Conservation (phyloP, 2,329 filamentous ascomycete genomes). For the Penicillium sp. region DNA sequence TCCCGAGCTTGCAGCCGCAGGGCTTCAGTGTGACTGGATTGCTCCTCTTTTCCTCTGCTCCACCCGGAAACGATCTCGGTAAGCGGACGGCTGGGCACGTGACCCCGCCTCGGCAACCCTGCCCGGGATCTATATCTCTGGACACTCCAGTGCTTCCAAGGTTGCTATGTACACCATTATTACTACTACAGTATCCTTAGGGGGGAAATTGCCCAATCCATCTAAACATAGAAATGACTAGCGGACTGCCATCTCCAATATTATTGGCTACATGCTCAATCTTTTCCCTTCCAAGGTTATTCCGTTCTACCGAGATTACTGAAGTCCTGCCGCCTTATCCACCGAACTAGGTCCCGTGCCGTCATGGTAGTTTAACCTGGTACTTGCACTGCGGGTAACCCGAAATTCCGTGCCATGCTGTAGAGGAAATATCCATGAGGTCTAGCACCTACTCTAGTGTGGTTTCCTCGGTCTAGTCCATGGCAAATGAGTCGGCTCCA, state of each 20-base stretch:
- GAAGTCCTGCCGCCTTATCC: constrained; percentile 5
- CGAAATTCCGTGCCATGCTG: constrained; percentile 10
- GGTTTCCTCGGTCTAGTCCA: background rate
- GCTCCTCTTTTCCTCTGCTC: background rate
- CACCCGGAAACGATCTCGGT: constrained; percentile 31
- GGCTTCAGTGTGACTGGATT: background rate
- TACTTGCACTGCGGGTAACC: constrained; percentile 14
- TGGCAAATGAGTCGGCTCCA: background rate
- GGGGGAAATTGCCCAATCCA: background rate
- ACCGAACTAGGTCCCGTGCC: background rate
- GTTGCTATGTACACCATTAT: too few species aligned
- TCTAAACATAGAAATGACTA: background rate
- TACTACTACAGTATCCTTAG: background rate
- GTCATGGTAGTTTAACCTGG: constrained; percentile 19
- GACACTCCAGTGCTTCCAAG: too few species aligned
- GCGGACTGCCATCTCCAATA: background rate
- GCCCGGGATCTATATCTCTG: constrained; percentile 24
- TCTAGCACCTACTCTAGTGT: background rate
- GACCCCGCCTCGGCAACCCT: constrained; percentile 22
- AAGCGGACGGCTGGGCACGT: constrained; percentile 33
- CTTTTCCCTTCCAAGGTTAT: background rate
- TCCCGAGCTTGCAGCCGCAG: constrained; percentile 22
- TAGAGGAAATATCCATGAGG: background rate
- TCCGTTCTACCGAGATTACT: constrained; percentile 6
- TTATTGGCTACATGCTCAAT: background rate